phyloP scores from a whole-genome alignment of 2,329 filamentous ascomycete genomes.

The Raffaelea deltoideospora region DNA sequence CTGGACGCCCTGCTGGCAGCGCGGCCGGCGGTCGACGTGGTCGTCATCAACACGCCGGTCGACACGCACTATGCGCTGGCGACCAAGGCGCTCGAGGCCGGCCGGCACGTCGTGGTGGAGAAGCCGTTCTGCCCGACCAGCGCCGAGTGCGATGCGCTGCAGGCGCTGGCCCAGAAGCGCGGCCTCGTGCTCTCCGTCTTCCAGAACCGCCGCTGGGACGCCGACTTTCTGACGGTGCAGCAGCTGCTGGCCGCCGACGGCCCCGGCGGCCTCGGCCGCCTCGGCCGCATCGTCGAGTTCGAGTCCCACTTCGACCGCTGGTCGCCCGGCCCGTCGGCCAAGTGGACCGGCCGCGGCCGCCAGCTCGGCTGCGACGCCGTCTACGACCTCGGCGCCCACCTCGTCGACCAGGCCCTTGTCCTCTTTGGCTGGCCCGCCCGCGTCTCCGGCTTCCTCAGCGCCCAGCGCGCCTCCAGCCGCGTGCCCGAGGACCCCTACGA shows the following conservation, averaged over 20 bases:
- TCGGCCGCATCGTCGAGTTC: conserved; percentile 64
- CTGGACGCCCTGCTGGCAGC: conserved; percentile 47
- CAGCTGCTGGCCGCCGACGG: conserved; percentile 42
- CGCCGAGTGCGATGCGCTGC: conserved; percentile 50
- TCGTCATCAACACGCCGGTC: conserved; percentile 58
- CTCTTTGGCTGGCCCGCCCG: conserved; percentile 35
- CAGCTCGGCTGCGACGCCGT: conserved; percentile 44
- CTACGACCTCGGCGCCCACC: conserved; percentile 60
- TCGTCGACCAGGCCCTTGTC: conserved; percentile 57
- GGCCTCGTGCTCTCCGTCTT: conserved; percentile 49
- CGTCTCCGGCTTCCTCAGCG: conserved; percentile 54
- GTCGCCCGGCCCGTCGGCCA: conserved; percentile 51
- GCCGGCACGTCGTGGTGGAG: conserved; percentile 69
- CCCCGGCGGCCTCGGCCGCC: conserved; percentile 49
- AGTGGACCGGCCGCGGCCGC: conserved; percentile 32
- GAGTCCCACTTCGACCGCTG: conserved; percentile 71
- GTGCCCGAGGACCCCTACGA: conserved; percentile 32
- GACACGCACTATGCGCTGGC: conserved; percentile 53
- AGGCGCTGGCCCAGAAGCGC: conserved; percentile 34
- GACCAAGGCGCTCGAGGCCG: conserved; percentile 47
- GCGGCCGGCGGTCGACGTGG: conserved; percentile 51
- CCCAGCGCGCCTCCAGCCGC: conserved; percentile 37
- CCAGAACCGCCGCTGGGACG: conserved; percentile 65
- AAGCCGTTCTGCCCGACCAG: conserved; percentile 68
- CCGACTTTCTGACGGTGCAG: conserved; percentile 57